phyloP scores from a whole-genome alignment of 2,329 filamentous ascomycete genomes.

The Colletotrichum cereale region DNA sequence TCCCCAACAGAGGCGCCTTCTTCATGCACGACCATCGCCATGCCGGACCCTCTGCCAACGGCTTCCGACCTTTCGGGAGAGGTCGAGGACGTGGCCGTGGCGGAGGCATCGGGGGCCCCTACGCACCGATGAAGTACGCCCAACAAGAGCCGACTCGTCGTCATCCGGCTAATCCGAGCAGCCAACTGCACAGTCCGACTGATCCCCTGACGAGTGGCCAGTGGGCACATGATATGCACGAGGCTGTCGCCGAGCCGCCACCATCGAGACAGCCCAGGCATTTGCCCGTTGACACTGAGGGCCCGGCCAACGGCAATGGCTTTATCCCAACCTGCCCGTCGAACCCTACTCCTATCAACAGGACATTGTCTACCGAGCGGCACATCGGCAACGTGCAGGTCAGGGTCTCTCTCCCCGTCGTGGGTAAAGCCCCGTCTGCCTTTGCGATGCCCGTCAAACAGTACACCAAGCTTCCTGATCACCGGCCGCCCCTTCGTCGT shows the following conservation, averaged over 20 bases:
- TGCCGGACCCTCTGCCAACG: slow-evolving; percentile 81
- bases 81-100: slow-evolving; percentile 74
- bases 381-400: slow-evolving; percentile 88
- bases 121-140: slow-evolving; percentile 73
- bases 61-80: slow-evolving; percentile 79
- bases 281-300: slow-evolving; percentile 57
- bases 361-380: slow-evolving; percentile 85
- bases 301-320: slow-evolving; percentile 66
- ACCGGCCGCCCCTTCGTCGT: slow-evolving; percentile 90
- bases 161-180: slow-evolving; percentile 42
- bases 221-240: slow-evolving; percentile 97
- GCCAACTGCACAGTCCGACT: slow-evolving; percentile 60
- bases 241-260: slow-evolving; percentile 67
- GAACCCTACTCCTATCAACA: slow-evolving; percentile 75
- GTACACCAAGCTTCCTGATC: slow-evolving; percentile 94
- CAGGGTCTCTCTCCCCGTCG: slow-evolving; percentile 81
- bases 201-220: slow-evolving; percentile 78
- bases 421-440: slow-evolving; percentile 74
- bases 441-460: slow-evolving; percentile 87
- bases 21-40: slow-evolving; percentile 97
- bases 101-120: slow-evolving; percentile 65
- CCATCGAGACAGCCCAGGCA: slow-evolving; percentile 58
- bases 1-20: slow-evolving; percentile 93
- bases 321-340: slow-evolving; percentile 69
- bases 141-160: slow-evolving; percentile 28